These are phyloP conservation scores for Populus hybrid DNA, from an alignment of 441 rosid genomes.

Conservation along the genomic window DNA sequence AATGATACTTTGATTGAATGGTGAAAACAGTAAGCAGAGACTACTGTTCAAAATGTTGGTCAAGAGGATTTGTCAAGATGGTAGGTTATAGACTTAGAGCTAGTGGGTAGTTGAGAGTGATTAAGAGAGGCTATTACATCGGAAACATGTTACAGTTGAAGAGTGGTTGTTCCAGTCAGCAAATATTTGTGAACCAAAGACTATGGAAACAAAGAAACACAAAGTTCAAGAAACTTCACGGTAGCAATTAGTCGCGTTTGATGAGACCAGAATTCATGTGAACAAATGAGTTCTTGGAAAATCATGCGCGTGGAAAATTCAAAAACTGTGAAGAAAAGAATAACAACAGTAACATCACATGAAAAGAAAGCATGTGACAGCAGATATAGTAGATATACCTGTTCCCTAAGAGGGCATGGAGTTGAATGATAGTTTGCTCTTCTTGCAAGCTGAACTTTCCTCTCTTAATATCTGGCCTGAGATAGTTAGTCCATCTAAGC, in stretches of 20 bases:
- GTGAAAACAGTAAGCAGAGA: slow-evolving; percentile 20
- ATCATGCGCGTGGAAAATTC: background rate
- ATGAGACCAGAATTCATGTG: background rate
- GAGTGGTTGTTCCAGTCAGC: too few relatives aligned
- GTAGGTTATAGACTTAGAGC: too few relatives aligned
- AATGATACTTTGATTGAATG: slow-evolving; percentile 11
- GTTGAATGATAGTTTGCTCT: slow-evolving; percentile 97
- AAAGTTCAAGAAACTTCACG: background rate
- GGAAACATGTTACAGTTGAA: too few relatives aligned
- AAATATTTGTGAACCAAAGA: background rate
- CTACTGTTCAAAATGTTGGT: slow-evolving; percentile 10
- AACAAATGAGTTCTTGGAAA: background rate
- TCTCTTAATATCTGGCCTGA: slow-evolving; percentile 94
- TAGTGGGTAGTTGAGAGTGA: too few relatives aligned
- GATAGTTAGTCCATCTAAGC: slow-evolving; percentile 97
- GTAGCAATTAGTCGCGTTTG: background rate
- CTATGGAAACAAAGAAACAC: background rate
- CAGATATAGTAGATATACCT: slow-evolving; percentile 41
- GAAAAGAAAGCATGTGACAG: background rate
- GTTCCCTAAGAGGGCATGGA: slow-evolving; percentile 97
- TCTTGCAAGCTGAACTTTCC: slow-evolving; percentile 94
- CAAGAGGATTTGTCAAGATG: background rate
- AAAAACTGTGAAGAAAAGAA: background rate
- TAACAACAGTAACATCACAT: background rate
- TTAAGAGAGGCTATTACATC: too few relatives aligned